phyloP scores from a whole-genome alignment of 73 alveolate genomes.

The Uronychia binucleata region DNA sequence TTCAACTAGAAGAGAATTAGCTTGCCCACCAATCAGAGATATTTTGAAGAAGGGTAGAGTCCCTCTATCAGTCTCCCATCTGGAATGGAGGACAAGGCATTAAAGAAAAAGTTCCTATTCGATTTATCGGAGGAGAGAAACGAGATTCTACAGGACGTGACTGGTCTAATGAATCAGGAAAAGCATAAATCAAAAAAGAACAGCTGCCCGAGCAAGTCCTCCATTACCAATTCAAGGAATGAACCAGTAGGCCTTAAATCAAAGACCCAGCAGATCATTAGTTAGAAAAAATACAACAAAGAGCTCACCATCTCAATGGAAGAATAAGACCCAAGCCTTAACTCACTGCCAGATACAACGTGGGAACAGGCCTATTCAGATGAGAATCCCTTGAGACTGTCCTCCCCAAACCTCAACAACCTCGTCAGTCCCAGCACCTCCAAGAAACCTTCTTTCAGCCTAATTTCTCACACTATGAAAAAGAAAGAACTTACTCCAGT shows the following conservation, averaged over 20 bases:
- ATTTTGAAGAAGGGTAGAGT: background rate
- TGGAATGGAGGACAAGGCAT: background rate
- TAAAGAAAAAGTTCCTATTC: background rate
- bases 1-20: background rate
- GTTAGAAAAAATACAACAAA: no score
- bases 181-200: no score
- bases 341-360: background rate
- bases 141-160: background rate
- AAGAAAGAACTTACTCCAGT: no score
- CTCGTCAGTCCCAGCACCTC: background rate
- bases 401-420: background rate
- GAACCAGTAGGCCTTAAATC: no score
- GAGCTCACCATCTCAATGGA: background rate
- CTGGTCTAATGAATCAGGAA: no score
- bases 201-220: no score
- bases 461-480: background rate
- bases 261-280: no score
- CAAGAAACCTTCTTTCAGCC: background rate
- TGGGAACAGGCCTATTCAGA: background rate
- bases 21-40: background rate
- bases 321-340: background rate
- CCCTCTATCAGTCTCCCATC: background rate
- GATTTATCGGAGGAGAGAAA: background rate
- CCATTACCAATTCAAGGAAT: no score
- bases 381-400: background rate